Evolutionary conservation across 306 rosid genomes (phyloP).

Genomic region (Dalbergia cochinchinensis): DNA sequence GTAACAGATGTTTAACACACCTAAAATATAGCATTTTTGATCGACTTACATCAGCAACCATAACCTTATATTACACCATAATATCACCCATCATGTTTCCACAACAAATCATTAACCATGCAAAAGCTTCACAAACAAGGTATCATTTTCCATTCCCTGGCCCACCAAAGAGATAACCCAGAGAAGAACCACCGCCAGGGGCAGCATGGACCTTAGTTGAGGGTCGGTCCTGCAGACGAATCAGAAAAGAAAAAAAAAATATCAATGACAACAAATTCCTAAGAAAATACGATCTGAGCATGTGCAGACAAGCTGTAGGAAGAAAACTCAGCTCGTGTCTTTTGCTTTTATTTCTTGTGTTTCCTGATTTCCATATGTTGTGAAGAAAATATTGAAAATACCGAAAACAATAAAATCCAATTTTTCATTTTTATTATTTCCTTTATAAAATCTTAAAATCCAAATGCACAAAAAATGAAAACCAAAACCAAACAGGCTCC

Average conservation of each 20-base stretch:
- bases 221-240: conserved; percentile 87
- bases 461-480: too few relatives aligned
- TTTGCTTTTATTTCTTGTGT: too few relatives aligned
- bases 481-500: neutral
- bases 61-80: conserved; percentile 75
- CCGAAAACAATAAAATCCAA: too few relatives aligned
- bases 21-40: conserved; percentile 57
- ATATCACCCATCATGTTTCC: conserved; percentile 52
- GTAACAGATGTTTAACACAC: conserved; percentile 64
- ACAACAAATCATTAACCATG: conserved; percentile 51
- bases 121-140: conserved; percentile 51
- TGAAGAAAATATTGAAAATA: too few relatives aligned
- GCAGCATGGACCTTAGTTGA: conserved; percentile 98
- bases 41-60: conserved; percentile 65
- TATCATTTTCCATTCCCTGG: conserved; percentile 73
- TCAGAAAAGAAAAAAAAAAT: conserved; percentile 11
- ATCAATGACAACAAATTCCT: conserved; percentile 22
- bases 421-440: too few relatives aligned
- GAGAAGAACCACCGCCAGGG: conserved; percentile 97
- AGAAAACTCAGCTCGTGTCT: neutral
- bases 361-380: too few relatives aligned
- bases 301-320: neutral
- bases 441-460: too few relatives aligned
- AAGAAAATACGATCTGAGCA: conserved; percentile 10
- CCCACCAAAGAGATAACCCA: conserved; percentile 90